A percentile compares a stretch with the other conserved stretches of the same genome.
Evolutionary conservation across 371 early-diverging fungal genomes (phyloP).

Genomic region (Mortierella sp.): DNA sequence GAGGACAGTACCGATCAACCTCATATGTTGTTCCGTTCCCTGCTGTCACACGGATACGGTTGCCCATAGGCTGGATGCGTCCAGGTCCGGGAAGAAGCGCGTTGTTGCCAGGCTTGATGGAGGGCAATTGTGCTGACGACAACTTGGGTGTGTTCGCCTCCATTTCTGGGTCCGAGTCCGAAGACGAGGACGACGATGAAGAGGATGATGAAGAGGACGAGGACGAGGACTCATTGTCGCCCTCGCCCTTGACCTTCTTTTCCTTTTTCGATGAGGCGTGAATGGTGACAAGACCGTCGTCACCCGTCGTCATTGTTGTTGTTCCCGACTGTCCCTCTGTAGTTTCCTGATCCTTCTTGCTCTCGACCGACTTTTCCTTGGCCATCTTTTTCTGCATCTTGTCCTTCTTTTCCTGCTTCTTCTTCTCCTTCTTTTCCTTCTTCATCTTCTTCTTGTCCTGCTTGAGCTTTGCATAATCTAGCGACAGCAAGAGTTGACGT

Average conservation of each 20-base stretch:
- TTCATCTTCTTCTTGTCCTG: conserved; percentile 51
- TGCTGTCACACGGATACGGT: conserved; percentile 70
- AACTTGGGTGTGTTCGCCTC: conserved; percentile 30
- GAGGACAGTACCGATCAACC: conserved; percentile 78
- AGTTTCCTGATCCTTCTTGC: conserved; percentile 16
- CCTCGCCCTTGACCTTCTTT: conserved; percentile 14
- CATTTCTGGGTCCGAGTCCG: conserved; percentile 43
- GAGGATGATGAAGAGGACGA: conserved; percentile 50
- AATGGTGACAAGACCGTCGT: conserved; percentile 39
- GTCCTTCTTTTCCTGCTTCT: conserved; percentile 24
- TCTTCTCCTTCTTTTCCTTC: conserved; percentile 51
- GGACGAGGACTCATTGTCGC: conserved; percentile 28
- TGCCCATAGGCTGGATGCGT: conserved; percentile 58
- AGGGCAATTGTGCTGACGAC: conserved; percentile 20
- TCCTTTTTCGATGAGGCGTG: conserved; percentile 43
- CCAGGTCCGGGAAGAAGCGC: conserved; percentile 51
- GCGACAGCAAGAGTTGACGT: background rate
- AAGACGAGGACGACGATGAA: conserved; percentile 34
- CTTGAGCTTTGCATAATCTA: conserved; percentile 49
- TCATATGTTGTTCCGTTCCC: conserved; percentile 70
- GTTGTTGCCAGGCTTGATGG: conserved; percentile 33
- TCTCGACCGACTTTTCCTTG: conserved; percentile 18
- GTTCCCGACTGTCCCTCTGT: background rate
- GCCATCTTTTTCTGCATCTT: conserved; percentile 31
- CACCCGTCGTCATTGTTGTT: background rate